These are phyloP conservation scores for Pseudocohnilembus persalinus DNA, from an alignment of 169 alveolate species.

Conservation along the genomic window DNA sequence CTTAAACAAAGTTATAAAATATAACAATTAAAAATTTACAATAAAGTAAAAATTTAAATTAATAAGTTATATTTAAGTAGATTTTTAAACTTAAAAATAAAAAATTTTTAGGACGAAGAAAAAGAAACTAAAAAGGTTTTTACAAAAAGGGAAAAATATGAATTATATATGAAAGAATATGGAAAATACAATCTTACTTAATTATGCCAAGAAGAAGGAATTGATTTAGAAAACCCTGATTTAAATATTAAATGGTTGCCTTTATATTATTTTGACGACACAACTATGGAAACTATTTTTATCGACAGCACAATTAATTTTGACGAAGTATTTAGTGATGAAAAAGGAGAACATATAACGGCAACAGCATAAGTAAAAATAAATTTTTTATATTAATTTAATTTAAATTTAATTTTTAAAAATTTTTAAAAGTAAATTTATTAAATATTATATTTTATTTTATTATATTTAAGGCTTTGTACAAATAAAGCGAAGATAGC, in stretches of 20 bases:
- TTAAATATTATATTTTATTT: too few species aligned
- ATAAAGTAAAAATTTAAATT: neutral
- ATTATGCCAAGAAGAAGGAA: constrained; percentile 14
- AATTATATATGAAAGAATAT: constrained; percentile 4
- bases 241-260: constrained; percentile 37
- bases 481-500: neutral
- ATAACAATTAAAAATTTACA: neutral
- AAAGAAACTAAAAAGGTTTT: constrained; percentile 7
- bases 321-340: constrained; percentile 37
- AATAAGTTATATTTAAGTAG: neutral
- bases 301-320: constrained; percentile 31
- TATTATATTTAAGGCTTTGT: too few species aligned
- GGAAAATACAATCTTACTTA: neutral
- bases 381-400: neutral
- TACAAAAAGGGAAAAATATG: constrained; percentile 23
- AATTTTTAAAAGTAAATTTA: too few species aligned
- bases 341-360: constrained; percentile 10
- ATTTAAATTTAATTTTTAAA: too few species aligned
- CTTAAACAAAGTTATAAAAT: too few species aligned
- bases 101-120: neutral
- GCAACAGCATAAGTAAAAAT: constrained; percentile 30
- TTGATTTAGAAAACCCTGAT: constrained; percentile 35
- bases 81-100: neutral
- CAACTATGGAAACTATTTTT: constrained; percentile 32
- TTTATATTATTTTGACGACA: constrained; percentile 37